These are phyloP conservation scores for Cadophora gregata DNA, from an alignment of 2,329 filamentous ascomycete species.

Conservation along the genomic window DNA sequence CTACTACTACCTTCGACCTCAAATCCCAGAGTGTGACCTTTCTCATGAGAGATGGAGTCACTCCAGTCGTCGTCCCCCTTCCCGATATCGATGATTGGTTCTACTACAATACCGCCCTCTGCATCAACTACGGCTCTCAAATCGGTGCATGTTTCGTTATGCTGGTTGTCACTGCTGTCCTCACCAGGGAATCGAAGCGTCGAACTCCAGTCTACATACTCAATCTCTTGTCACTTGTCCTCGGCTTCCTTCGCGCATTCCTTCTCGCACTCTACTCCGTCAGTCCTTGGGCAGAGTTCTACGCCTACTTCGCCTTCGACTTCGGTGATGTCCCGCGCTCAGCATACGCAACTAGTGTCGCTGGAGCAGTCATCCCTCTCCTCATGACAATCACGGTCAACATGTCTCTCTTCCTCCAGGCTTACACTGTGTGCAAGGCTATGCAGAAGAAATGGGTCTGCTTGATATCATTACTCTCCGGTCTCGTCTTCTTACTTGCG, in stretches of 20 bases:
- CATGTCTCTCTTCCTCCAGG: conserved; percentile 65
- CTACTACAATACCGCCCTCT: conserved; percentile 53
- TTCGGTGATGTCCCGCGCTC: conserved; percentile 49
- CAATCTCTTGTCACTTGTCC: conserved; percentile 60
- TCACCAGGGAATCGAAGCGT: conserved; percentile 65
- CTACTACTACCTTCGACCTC: conserved; percentile 51
- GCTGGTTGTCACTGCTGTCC: conserved; percentile 60
- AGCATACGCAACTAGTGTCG: conserved; percentile 54
- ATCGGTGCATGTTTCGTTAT: conserved; percentile 64
- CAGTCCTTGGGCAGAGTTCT: conserved; percentile 56
- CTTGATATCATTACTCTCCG: conserved; percentile 54
- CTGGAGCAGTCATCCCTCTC: conserved; percentile 55
- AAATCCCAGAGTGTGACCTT: conserved; percentile 59
- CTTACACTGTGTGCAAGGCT: conserved; percentile 61
- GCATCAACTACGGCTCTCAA: conserved; percentile 64
- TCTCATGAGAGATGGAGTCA: conserved; percentile 49
- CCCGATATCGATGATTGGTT: conserved; percentile 51
- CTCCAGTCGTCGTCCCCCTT: conserved; percentile 49
- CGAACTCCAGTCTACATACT: conserved; percentile 63
- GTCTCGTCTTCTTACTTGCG: conserved; percentile 55
- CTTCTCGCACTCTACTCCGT: conserved; percentile 58
- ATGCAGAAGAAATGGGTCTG: conserved; percentile 51
- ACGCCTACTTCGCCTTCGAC: conserved; percentile 55
- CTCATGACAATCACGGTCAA: conserved; percentile 62
- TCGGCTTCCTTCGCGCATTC: conserved; percentile 58